Evolutionary conservation across 805 yeast species (phyloP), one percentile per base, ranked within the genome.

Genomic region (Wickerhamomyces ciferrii): DNA sequence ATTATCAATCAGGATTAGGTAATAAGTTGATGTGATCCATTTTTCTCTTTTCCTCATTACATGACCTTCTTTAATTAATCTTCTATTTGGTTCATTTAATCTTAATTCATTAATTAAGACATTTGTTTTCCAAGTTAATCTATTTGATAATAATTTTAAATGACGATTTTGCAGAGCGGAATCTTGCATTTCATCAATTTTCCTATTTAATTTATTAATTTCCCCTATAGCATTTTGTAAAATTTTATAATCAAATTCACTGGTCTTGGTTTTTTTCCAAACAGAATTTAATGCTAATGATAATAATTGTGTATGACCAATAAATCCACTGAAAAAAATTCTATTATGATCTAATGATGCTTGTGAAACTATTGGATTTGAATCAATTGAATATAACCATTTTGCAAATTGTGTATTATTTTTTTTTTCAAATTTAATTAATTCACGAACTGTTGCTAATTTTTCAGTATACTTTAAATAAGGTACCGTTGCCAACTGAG

Each of bases 1-100:
- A 56, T 88, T 86, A 58, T 88, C 96, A 44, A 88, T 64, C 25
- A 88, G 64, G 18, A 87, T 77, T 21, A 85, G 55, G 1, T 70
- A 64, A 0, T 74, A 68, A 8, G 70, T 66, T 36, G 85, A 72
- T 36, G 82, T 83, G 27, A 81, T 67, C 69, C 81, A 78, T 55
- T 81, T 67, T 42, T 84, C 94, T 14, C 87, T 80, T 48, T 83
- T 79, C 46, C 84, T 71, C 2, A 68, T 55, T 17, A 85, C 74
- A 23, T 73, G 75, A 0, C 90, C 94, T 11, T 83, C 67, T 51
- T 69, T 70, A 40, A 83, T 60, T 23, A 87, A 65, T 51, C 69
- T 75, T 52, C 96, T 70, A 43, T 78, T 74, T 14, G 70, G 69
- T 27, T 84, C 80, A 5, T 65, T 65, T 38, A 84, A 64, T 40